Base-by-base conservation (phyloP, 1,284 basidiomycete species). In the Heterobasidion annosum region DNA sequence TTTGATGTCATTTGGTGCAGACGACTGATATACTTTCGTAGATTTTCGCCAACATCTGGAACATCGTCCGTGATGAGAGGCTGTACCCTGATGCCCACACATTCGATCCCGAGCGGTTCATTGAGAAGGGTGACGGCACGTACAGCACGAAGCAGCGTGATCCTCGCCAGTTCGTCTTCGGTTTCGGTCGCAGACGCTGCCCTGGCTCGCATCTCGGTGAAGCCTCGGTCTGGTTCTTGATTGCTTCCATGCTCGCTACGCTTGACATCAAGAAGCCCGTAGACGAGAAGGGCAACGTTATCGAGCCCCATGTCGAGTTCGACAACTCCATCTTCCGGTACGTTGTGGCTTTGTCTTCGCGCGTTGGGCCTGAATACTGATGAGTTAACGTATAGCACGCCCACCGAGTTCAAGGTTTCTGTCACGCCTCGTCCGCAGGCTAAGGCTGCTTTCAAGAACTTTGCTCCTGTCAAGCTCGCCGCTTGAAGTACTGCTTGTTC, bases 171-270 rank as follows among this genome's bases (percentile, higher is more conserved):
- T 40, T 12, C n/a, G 37, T 40, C 37, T 40, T 40, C n/a, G 37
- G 37, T 40, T 40, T 40, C 37, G 37, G 37, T n/a, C 37, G 37
- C 37, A 37, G 74, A 54, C 68, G 71, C 51, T 80, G 79, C 58
- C 78, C 79, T 1, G 79, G 81, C 7, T 59, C 66, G 25, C 65
- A 79, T 59, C 72, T 83, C 16, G 75, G 76, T 42, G 78, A 81
- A 54, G 75, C 77, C 0, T 79, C 78, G 0, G 65, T 73, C 15
- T 83, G 80, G 78, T 59, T 81, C 9, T 61, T 80, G 15, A 68
- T 79, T 16, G 71, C 71, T 7, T 71, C 69, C 10, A 74, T 78
- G 67, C 67, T 83, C 2, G 76, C 81, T 0, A 77, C 76, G 16
- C 65, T 83, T 35, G 68, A 79, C 56, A 74, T 83, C 12, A 62